Evolutionary conservation across 2,329 filamentous ascomycete genomes (phyloP).

Genomic region (Botrytis squamosa): DNA sequence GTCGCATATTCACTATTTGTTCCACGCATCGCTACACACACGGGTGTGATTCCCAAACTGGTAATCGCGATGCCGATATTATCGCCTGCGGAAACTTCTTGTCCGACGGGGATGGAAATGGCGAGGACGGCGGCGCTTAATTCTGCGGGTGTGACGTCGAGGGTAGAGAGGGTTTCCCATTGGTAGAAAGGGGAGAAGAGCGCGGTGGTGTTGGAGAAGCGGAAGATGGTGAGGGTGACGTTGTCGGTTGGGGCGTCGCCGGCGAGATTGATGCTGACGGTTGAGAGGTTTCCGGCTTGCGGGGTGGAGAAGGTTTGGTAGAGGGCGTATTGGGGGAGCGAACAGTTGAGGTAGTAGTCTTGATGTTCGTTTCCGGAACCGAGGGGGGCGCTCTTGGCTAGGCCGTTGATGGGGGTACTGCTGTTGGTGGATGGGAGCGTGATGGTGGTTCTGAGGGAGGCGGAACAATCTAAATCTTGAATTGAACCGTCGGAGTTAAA

Average conservation of each 20-base stretch:
- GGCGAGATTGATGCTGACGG: conserved; percentile 30
- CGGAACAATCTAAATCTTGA: not conserved
- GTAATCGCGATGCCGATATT: conserved; percentile 28
- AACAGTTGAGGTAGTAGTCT: conserved; percentile 24
- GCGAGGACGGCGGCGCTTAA: conserved; percentile 23
- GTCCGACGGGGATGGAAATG: conserved; percentile 21
- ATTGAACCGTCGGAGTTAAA: conserved; percentile 17
- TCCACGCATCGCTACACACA: conserved; percentile 25
- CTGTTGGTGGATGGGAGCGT: not conserved
- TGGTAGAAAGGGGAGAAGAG: conserved; percentile 31
- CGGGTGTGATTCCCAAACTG: conserved; percentile 24
- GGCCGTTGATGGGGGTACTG: not conserved
- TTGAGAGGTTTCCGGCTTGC: conserved; percentile 24
- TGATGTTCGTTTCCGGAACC: conserved; percentile 25
- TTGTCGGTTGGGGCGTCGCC: conserved; percentile 23
- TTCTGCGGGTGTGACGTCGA: conserved; percentile 11
- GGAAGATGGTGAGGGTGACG: conserved; percentile 28
- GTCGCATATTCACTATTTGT: not conserved
- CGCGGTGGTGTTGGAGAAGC: conserved; percentile 28
- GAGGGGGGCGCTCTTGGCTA: conserved; percentile 2
- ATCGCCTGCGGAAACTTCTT: conserved; percentile 26
- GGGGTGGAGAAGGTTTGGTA: conserved; percentile 31
- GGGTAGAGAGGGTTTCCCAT: conserved; percentile 30
- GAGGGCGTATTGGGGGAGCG: conserved; percentile 27
- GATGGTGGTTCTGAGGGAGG: conserved; percentile 11